Percentiles rank a stretch among this genome's conserved stretches.
Evolutionary conservation across 805 yeast species (phyloP).

Genomic region (Saccharomycopsis sp.): DNA sequence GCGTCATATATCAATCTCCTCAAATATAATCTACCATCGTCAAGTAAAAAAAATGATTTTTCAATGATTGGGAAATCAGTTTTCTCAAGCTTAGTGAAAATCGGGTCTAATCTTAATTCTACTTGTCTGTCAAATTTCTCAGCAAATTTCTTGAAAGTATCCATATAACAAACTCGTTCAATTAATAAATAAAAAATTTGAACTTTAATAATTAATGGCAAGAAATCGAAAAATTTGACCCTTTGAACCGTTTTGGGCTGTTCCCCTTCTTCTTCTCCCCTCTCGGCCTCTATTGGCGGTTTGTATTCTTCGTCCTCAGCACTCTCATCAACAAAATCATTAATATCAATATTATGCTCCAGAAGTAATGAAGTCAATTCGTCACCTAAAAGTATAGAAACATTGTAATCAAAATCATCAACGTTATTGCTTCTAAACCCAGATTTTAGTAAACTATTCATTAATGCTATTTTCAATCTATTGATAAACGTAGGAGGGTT

Average conservation of each 20-base stretch:
- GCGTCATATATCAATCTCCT: constrained; percentile 28
- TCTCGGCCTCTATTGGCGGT: constrained; percentile 1
- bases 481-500: constrained; percentile 36
- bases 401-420: constrained; percentile 27
- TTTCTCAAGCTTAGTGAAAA: constrained; percentile 22
- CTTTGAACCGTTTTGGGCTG: constrained; percentile 2
- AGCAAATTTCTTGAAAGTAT: constrained; percentile 40
- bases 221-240: constrained; percentile 29
- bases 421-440: constrained; percentile 28
- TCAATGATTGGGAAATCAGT: constrained; percentile 9
- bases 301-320: background rate
- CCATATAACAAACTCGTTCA: constrained; percentile 35
- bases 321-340: constrained; percentile 9
- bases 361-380: constrained; percentile 12
- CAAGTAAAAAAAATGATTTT: constrained; percentile 34
- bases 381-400: constrained; percentile 16
- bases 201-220: constrained; percentile 41
- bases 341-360: constrained; percentile 9
- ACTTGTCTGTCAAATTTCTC: constrained; percentile 33
- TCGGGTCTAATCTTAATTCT: constrained; percentile 30
- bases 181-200: constrained; percentile 42
- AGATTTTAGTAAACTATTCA: constrained; percentile 17
- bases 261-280: constrained; percentile 1
- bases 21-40: constrained; percentile 47
- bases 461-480: constrained; percentile 31